Evolutionary conservation across 1,284 basidiomycete genomes (phyloP).

Genomic region (Naganishia liquefaciens): DNA sequence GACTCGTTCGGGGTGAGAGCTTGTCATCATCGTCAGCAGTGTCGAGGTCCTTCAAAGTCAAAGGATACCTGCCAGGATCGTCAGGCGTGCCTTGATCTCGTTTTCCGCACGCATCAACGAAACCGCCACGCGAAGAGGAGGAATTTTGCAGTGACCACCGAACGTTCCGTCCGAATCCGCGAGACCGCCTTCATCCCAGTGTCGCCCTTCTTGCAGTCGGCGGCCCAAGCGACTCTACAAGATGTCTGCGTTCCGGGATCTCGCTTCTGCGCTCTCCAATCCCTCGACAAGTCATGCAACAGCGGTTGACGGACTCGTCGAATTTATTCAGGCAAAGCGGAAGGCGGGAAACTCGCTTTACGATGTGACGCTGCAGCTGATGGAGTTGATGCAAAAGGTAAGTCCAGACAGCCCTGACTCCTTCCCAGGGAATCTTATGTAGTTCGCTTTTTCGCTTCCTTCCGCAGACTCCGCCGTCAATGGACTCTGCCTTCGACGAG

Average conservation of each 20-base stretch:
- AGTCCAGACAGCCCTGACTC: background rate
- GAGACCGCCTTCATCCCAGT: background rate
- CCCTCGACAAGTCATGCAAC: conserved; percentile 21
- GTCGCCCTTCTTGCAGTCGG: background rate
- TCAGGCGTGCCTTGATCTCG: too few relatives aligned
- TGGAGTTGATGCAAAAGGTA: conserved; percentile 34
- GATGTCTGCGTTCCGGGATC: conserved; percentile 24
- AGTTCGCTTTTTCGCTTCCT: background rate
- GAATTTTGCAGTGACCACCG: too few relatives aligned
- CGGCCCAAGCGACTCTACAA: background rate
- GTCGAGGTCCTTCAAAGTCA: too few relatives aligned
- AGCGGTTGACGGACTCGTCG: conserved; percentile 32
- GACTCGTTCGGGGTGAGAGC: too few relatives aligned
- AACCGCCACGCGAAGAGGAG: too few relatives aligned
- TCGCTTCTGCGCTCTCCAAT: conserved; percentile 14
- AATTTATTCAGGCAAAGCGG: conserved; percentile 30
- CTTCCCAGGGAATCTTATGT: background rate
- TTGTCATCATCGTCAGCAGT: too few relatives aligned
- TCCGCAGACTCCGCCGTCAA: conserved; percentile 42
- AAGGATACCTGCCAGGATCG: too few relatives aligned
- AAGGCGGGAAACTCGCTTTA: conserved; percentile 29
- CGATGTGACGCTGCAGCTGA: conserved; percentile 30
- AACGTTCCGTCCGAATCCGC: background rate
- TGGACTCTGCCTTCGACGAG: conserved; percentile 44
- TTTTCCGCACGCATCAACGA: too few relatives aligned